Percentiles rank a stretch among this genome's conserved stretches.
phyloP scores from a whole-genome alignment of 75 land plant species.

The Cupressus sempervirens region DNA sequence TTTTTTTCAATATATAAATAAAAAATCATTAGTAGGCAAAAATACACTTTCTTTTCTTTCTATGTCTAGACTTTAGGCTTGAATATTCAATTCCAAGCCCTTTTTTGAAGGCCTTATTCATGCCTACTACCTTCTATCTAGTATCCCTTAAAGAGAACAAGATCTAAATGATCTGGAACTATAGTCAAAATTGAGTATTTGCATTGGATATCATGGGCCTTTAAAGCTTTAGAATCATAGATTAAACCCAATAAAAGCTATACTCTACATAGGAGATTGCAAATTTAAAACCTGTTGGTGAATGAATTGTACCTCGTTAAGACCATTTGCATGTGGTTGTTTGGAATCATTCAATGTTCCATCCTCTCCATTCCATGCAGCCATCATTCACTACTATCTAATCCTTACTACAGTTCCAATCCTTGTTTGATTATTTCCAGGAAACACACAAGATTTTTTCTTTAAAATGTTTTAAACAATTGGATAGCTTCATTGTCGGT shows the following conservation, averaged over 20 bases:
- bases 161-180: background rate
- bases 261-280: background rate
- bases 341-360: background rate
- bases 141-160: too few relatives aligned
- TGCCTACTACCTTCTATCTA: background rate
- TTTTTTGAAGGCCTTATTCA: background rate
- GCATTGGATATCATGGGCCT: too few relatives aligned
- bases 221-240: background rate
- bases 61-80: too few relatives aligned
- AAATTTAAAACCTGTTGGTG: background rate
- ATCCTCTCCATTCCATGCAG: background rate
- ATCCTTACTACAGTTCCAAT: too few relatives aligned
- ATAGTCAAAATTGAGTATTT: too few relatives aligned
- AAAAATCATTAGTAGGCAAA: too few relatives aligned
- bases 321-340: background rate
- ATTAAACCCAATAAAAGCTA: background rate
- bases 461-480: background rate
- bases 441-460: background rate
- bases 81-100: background rate
- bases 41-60: too few relatives aligned
- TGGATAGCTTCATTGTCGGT: background rate
- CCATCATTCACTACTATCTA: too few relatives aligned
- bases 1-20: too few relatives aligned
- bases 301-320: background rate
- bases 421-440: background rate